Base-by-base conservation (phyloP, 78 protist species). In the Monosiga brevicollis region DNA sequence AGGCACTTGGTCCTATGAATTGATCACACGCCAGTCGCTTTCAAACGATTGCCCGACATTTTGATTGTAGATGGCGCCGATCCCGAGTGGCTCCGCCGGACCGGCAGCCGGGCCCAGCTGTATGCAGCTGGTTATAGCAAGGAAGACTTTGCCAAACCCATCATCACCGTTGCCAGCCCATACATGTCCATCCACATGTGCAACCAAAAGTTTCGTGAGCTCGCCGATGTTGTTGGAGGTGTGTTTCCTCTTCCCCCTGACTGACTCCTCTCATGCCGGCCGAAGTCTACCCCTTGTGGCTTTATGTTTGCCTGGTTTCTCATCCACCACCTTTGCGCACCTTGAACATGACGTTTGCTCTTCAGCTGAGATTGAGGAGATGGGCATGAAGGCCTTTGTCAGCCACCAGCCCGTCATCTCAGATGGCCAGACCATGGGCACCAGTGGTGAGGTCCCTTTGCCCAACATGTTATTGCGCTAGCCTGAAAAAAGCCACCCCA, bases 91-190 rank as follows among this genome's bases (percentile, higher is more conserved):
- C 11, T 78, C 42, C 11, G 26, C 42, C 43, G 55, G n/a, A 42
- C 80, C 34, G 80, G 80, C 10, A 2, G 42, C 11, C 23, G 80
- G 9, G 43, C 80, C 9, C 39, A 34, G 3, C n/a, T 78, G 10
- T 29, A 62, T 1, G 82, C 82, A 24, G 82, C 55, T 15, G 82
- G 55, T 6, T 79, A 23, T 42, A 36, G 20, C 2, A 62, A 40
- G 23, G 55, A 40, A 1, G 82, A 79, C 73, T 79, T 49, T 34
- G 20, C 20, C 39, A 79, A 79, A 24, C 42, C 42, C 41, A 55
- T 79, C 36, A 40, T 79, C 71, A 79, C 82, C 20, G 82, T 79
- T 24, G 82, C 43, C 20, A 15, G 1, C 29, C 82, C 82, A 25
- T 79, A 41, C 70, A 79, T 10, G 71, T 22, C 37, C 55, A 10